Evolutionary conservation across 306 rosid species (phyloP).

Genomic region (Quercus dentata): DNA sequence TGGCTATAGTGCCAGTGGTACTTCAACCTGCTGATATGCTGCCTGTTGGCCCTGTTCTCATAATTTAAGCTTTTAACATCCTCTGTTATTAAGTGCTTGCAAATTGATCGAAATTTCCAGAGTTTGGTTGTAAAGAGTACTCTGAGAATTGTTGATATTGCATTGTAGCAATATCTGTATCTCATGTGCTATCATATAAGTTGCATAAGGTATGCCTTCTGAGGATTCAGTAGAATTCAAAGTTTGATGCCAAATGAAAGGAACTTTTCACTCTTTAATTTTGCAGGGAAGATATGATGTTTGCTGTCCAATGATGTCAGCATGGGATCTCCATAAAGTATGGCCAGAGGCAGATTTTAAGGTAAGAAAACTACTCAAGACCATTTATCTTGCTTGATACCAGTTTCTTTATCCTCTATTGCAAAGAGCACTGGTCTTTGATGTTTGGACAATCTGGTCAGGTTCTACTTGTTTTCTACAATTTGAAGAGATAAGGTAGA

Average conservation of each 20-base stretch:
- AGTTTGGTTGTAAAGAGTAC: not conserved
- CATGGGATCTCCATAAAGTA: constrained; percentile 98
- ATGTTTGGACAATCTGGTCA: not conserved
- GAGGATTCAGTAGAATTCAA: not conserved
- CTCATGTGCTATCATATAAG: not conserved
- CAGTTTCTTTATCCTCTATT: not conserved
- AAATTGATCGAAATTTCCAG: not conserved
- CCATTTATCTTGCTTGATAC: not conserved
- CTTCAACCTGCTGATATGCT: not conserved
- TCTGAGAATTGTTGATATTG: not conserved
- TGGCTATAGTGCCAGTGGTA: not conserved
- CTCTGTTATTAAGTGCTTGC: not conserved
- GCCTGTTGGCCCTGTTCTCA: not conserved
- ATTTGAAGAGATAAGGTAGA: not conserved
- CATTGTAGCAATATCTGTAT: not conserved
- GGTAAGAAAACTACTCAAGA: constrained; percentile 37
- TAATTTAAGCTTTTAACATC: not conserved
- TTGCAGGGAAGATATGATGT: constrained; percentile 91
- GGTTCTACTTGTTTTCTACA: not conserved
- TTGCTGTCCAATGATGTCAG: constrained; percentile 95
- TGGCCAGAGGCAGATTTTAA: constrained; percentile 95
- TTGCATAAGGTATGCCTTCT: not conserved
- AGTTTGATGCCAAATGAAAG: constrained; percentile 2
- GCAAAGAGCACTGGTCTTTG: constrained; percentile 2
- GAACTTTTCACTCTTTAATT: constrained; percentile 3